These are phyloP conservation scores for Cinchona pubescens DNA, from an alignment of 257 asterid genomes.

Conservation along the genomic window DNA sequence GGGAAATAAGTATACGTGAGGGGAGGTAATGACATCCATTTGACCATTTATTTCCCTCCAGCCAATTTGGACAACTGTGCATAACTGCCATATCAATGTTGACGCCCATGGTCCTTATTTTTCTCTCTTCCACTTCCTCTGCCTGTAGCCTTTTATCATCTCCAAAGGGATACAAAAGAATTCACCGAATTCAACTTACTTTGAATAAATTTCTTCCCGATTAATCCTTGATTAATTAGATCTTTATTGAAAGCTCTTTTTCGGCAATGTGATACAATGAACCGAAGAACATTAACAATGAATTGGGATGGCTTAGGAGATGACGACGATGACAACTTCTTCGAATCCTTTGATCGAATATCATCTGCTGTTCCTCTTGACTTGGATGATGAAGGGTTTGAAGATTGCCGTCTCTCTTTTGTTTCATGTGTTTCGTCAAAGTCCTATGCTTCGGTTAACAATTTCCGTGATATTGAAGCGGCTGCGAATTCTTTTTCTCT, in stretches of 20 bases:
- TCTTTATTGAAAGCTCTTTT: not conserved
- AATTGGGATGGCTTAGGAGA: constrained; percentile 73
- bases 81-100: constrained; percentile 15
- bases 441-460: constrained; percentile 35
- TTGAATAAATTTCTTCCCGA: not conserved
- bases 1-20: constrained; percentile 21
- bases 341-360: constrained; percentile 53
- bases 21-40: constrained; percentile 33
- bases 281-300: constrained; percentile 79
- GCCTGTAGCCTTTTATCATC: constrained; percentile 21
- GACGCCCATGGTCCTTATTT: constrained; percentile 39
- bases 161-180: not conserved
- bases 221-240: not conserved
- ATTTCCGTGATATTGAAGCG: constrained; percentile 20
- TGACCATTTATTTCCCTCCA: constrained; percentile 35
- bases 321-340: constrained; percentile 72
- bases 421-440: constrained; percentile 45
- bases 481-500: constrained; percentile 19
- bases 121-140: constrained; percentile 64
- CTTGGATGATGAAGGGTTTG: constrained; percentile 55
- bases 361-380: constrained; percentile 59
- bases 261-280: constrained; percentile 46
- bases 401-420: constrained; percentile 78
- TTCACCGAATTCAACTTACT: not conserved
- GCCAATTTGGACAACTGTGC: constrained; percentile 20